phyloP scores from a whole-genome alignment of 371 early-diverging fungal genomes.

The Syncephalis plumigaleata region DNA sequence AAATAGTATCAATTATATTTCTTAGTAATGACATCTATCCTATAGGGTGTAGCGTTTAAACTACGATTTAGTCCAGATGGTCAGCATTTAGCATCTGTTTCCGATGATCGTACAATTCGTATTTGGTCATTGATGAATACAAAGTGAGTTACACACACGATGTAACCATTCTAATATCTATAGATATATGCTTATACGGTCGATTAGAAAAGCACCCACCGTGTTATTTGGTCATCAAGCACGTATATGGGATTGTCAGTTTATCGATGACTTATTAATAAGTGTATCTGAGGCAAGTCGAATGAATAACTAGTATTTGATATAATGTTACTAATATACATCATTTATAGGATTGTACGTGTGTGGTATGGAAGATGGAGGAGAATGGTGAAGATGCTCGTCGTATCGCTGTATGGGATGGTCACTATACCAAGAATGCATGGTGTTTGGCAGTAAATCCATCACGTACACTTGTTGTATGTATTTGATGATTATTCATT shows the following conservation, averaged over 20 bases:
- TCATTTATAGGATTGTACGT: conserved; percentile 64
- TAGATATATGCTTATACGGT: too few relatives aligned
- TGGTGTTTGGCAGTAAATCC: conserved; percentile 61
- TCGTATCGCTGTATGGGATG: conserved; percentile 54
- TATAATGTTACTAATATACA: too few relatives aligned
- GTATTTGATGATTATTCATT: too few relatives aligned
- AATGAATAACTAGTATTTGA: neutral
- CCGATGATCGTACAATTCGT: conserved; percentile 73
- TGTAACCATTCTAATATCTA: too few relatives aligned
- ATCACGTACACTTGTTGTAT: conserved; percentile 19
- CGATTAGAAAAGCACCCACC: conserved; percentile 9
- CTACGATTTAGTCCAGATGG: conserved; percentile 50
- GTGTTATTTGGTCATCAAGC: conserved; percentile 65
- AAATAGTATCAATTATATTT: conserved; percentile 1
- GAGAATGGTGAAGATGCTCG: conserved; percentile 19
- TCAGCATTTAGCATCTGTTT: conserved; percentile 39
- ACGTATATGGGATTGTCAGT: conserved; percentile 64
- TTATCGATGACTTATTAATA: conserved; percentile 33
- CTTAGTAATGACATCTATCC: too few relatives aligned
- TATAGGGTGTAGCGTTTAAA: conserved; percentile 58
- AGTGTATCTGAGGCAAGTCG: conserved; percentile 34
- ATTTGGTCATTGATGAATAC: conserved; percentile 37
- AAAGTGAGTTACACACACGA: conserved; percentile 12
- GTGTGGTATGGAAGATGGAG: conserved; percentile 58
- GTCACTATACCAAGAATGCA: conserved; percentile 63